Base-by-base conservation (phyloP, 1,284 basidiomycete species). In the Fomitopsis schrenkii region DNA sequence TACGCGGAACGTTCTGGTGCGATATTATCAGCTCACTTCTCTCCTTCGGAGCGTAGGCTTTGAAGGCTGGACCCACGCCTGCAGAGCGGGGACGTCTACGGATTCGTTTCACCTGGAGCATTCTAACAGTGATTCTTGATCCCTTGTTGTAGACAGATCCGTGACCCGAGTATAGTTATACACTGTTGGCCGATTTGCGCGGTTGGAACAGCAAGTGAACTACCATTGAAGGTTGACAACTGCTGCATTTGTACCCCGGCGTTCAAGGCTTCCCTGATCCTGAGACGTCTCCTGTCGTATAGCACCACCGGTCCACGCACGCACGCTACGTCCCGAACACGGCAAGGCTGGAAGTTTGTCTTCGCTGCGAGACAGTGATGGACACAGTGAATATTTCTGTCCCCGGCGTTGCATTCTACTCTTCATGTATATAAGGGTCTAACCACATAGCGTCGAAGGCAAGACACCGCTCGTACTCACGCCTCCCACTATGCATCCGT, bases 231-330 rank as follows among this genome's bases (percentile, higher is more conserved):
- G 52, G 19, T 17, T 40, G 19, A n/a, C 35, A 54, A n/a, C 52
- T 26, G 36, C 17, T 38, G 17, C 19, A 38, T 40, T 22, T 22
- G 35, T 36, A 22, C 10, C 33, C 22, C 52, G 52, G 52, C n/a
- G 52, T 54, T 54, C 52, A 54, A 54, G 30, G 33, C 52, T 54
- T 54, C 52, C 9, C 36, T 54, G 52, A 54, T 54, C 52, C 52
- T 54, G 17, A 10, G 36, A 40, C 52, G 19, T 50, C 48, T 50
- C 30, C 30, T 30, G 52, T 22, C 36, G 36, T 1, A 54, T 54
- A 33, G n/a, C 52, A 54, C 22, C 52, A 36, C 52, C 52, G 52
- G 52, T 54, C 19, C 52, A 38, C 15, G 9, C 35, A 54, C n/a
- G 52, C 36, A 54, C 36, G 52, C 52, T 54, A 6, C 17, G 52